Percentiles rank a stretch among this genome's conserved stretches.
Evolutionary conservation across 306 rosid genomes (phyloP).

Genomic region (Astragalus membranaceus): DNA sequence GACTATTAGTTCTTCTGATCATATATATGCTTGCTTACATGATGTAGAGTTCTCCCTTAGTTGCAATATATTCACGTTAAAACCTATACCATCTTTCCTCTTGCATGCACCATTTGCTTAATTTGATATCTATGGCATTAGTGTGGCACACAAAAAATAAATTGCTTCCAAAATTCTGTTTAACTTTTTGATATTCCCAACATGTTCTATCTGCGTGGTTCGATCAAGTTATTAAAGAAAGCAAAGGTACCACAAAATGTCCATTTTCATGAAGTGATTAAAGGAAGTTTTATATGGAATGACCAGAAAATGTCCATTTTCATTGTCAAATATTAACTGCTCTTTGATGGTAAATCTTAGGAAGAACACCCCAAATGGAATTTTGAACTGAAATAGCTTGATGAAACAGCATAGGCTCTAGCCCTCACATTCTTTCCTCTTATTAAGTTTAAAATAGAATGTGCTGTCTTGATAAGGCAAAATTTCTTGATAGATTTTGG

Average conservation of each 20-base stretch:
- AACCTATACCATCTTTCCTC: not conserved
- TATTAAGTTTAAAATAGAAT: too few relatives aligned
- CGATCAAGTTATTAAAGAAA: conserved; percentile 3
- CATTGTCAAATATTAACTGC: too few relatives aligned
- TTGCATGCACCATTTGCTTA: not conserved
- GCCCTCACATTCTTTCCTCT: too few relatives aligned
- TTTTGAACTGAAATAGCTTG: too few relatives aligned
- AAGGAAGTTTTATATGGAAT: too few relatives aligned
- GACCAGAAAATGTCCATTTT: too few relatives aligned
- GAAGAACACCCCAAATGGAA: too few relatives aligned
- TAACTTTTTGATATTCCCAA: not conserved
- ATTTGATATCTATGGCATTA: not conserved
- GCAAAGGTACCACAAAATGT: not conserved
- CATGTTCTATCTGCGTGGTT: not conserved
- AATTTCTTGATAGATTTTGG: too few relatives aligned
- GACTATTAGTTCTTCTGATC: not conserved
- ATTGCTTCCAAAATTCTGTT: not conserved
- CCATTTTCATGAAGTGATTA: not conserved
- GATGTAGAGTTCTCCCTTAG: not conserved
- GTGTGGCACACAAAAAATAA: not conserved
- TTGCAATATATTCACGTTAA: not conserved
- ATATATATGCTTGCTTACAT: not conserved
- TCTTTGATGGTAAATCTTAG: too few relatives aligned
- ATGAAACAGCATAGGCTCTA: too few relatives aligned
- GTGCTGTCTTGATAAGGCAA: too few relatives aligned